Percentiles rank a stretch among this genome's conserved stretches.
Evolutionary conservation across 2,329 filamentous ascomycete genomes (phyloP).

Genomic region (Neofusicoccum umdonicola): DNA sequence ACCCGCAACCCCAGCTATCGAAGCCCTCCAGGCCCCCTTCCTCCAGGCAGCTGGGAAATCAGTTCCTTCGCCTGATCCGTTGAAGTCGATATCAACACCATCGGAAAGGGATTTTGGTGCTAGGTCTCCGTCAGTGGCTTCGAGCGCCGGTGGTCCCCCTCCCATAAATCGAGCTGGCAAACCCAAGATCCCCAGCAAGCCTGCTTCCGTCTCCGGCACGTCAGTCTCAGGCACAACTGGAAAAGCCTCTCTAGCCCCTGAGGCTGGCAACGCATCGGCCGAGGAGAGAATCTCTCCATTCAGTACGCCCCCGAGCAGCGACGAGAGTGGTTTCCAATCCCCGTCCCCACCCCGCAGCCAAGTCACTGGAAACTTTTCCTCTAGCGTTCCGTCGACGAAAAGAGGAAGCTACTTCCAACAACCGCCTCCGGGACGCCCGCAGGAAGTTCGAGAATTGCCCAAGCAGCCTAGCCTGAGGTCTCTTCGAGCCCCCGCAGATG

Average conservation of each 20-base stretch:
- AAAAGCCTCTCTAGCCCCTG: conserved; percentile 33
- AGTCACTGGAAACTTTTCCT: conserved; percentile 19
- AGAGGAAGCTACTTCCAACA: conserved; percentile 31
- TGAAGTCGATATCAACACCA: conserved; percentile 21
- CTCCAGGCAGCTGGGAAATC: conserved; percentile 25
- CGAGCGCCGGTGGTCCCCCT: conserved; percentile 54
- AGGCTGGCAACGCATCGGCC: conserved; percentile 38
- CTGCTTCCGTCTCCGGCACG: conserved; percentile 25
- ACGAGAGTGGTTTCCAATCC: conserved; percentile 47
- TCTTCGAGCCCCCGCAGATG: neutral
- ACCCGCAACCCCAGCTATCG: conserved; percentile 40
- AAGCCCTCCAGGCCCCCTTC: conserved; percentile 37
- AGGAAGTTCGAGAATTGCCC: conserved; percentile 19
- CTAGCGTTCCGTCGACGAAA: conserved; percentile 18
- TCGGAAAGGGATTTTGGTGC: neutral
- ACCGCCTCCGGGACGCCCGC: conserved; percentile 25
- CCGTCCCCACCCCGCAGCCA: neutral
- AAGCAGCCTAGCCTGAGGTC: conserved; percentile 17
- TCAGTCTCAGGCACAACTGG: conserved; percentile 21
- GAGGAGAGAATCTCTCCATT: conserved; percentile 70
- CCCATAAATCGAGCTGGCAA: conserved; percentile 80
- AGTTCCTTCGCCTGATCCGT: conserved; percentile 27
- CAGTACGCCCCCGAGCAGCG: conserved; percentile 77
- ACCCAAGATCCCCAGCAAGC: conserved; percentile 60
- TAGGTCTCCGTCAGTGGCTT: conserved; percentile 25